Percentiles rank a stretch among this genome's conserved stretches.
Conservation (phyloP, 83 land plant genomes). For the Picea abies region DNA sequence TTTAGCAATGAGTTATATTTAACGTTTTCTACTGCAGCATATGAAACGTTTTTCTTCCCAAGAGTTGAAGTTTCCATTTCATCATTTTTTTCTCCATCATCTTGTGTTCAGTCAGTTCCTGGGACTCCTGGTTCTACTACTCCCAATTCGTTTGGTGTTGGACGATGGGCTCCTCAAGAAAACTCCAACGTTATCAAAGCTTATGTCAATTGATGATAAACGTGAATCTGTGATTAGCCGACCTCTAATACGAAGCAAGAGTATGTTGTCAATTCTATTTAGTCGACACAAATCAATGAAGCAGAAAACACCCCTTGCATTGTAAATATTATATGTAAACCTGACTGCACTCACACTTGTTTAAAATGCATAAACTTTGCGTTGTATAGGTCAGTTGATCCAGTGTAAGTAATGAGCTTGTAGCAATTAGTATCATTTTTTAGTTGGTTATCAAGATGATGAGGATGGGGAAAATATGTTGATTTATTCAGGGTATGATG, state of each 20-base stretch:
- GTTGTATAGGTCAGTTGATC: background rate
- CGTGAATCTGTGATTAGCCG: constrained; percentile 11
- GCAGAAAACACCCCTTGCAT: constrained; percentile 17
- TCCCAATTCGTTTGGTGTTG: constrained; percentile 19
- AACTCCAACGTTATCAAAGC: constrained; percentile 31
- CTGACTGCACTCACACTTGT: background rate
- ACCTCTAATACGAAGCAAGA: constrained; percentile 48
- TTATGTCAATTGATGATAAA: constrained; percentile 39
- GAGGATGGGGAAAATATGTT: too few species aligned
- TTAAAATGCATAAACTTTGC: background rate
- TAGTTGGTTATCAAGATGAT: too few species aligned
- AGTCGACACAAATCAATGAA: constrained; percentile 45
- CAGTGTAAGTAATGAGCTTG: background rate
- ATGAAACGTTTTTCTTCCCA: too few species aligned
- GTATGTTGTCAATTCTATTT: constrained; percentile 56
- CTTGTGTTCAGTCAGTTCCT: constrained; percentile 8
- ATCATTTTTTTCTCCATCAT: constrained; percentile 17
- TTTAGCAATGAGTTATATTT: too few species aligned
- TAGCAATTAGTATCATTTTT: too few species aligned
- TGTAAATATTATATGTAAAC: background rate
- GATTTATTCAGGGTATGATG: too few species aligned
- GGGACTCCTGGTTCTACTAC: constrained; percentile 27
- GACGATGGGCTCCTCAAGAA: constrained; percentile 21
- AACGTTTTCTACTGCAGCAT: too few species aligned
- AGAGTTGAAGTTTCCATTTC: constrained; percentile 17